A percentile compares a stretch with the other conserved stretches of the same genome.
phyloP scores from a whole-genome alignment of 495 filamentous ascomycete genomes.

The Aspergillus incahuasiensis region DNA sequence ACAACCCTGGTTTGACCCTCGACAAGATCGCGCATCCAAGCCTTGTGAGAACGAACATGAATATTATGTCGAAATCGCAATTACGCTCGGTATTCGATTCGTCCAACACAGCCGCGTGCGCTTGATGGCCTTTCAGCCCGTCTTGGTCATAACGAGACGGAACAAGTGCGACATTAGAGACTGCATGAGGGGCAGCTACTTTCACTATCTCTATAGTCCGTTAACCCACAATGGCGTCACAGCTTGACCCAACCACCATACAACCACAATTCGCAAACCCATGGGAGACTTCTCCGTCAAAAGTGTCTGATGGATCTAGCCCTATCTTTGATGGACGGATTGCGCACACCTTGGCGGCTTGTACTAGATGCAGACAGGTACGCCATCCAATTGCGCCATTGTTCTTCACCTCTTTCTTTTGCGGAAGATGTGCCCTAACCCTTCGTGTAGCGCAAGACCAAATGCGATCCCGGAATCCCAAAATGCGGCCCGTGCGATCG shows the following conservation, averaged over 20 bases:
- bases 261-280: constrained; percentile 24
- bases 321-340: constrained; percentile 47
- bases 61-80: constrained; percentile 24
- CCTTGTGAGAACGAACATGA: constrained; percentile 15
- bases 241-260: constrained; percentile 6
- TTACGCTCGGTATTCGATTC: constrained; percentile 6
- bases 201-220: background rate
- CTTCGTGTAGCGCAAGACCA: constrained; percentile 71
- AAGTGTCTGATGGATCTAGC: constrained; percentile 19
- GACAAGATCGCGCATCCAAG: constrained; percentile 4
- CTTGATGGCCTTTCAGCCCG: constrained; percentile 4
- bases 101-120: constrained; percentile 10
- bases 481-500: constrained; percentile 90
- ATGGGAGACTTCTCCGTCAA: constrained; percentile 21
- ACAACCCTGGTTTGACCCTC: constrained; percentile 4
- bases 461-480: constrained; percentile 87
- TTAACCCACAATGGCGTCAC: constrained; percentile 21
- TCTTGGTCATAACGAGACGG: background rate
- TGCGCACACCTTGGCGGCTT: constrained; percentile 83
- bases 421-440: constrained; percentile 1
- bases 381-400: constrained; percentile 21
- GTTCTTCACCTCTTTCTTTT: background rate
- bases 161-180: background rate
- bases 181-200: constrained; percentile 4
- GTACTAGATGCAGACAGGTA: constrained; percentile 81